These are phyloP conservation scores for Drechslerella dactyloides DNA, from an alignment of 2,329 filamentous ascomycete species.

Conservation along the genomic window DNA sequence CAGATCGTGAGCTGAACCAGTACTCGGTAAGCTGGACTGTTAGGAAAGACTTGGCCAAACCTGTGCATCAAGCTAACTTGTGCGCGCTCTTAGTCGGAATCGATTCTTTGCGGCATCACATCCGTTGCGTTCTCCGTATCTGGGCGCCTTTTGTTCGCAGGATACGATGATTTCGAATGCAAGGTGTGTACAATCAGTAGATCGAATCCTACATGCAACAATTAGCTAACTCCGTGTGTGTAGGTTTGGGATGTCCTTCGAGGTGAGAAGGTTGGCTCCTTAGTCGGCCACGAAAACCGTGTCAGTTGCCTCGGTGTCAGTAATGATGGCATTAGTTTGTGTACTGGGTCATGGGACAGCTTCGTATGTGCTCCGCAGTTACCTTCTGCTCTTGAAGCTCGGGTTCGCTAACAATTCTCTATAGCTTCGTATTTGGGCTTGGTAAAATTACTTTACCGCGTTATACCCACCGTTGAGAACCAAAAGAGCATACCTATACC, in stretches of 20 bases:
- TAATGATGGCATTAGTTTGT: constrained; percentile 98
- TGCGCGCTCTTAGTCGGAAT: constrained; percentile 73
- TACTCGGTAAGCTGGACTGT: constrained; percentile 65
- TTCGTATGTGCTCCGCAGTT: constrained; percentile 69
- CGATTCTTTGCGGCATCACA: constrained; percentile 96
- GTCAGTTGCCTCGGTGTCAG: constrained; percentile 98
- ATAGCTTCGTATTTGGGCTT: constrained; percentile 87
- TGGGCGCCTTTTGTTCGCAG: constrained; percentile 90
- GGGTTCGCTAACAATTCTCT: constrained; percentile 56
- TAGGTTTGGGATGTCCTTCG: constrained; percentile 98
- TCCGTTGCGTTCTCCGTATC: constrained; percentile 98
- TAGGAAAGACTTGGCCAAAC: constrained; percentile 9
- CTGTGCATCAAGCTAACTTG: constrained; percentile 32
- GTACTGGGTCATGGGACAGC: constrained; percentile 99
- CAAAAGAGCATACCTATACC: constrained; percentile 41
- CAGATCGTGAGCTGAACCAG: constrained; percentile 77
- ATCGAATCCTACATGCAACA: neutral
- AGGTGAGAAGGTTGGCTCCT: constrained; percentile 93
- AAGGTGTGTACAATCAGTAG: constrained; percentile 70
- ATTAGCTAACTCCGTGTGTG: constrained; percentile 10
- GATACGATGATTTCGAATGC: constrained; percentile 99
- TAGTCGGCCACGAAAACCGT: constrained; percentile 97
- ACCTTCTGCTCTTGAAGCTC: neutral
- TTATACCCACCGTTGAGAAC: constrained; percentile 5
- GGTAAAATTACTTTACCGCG: constrained; percentile 32